A percentile compares a stretch with the other conserved stretches of the same genome.
Conservation (phyloP, 2,329 filamentous ascomycete genomes). For the Arthrobotrys musiformis region DNA sequence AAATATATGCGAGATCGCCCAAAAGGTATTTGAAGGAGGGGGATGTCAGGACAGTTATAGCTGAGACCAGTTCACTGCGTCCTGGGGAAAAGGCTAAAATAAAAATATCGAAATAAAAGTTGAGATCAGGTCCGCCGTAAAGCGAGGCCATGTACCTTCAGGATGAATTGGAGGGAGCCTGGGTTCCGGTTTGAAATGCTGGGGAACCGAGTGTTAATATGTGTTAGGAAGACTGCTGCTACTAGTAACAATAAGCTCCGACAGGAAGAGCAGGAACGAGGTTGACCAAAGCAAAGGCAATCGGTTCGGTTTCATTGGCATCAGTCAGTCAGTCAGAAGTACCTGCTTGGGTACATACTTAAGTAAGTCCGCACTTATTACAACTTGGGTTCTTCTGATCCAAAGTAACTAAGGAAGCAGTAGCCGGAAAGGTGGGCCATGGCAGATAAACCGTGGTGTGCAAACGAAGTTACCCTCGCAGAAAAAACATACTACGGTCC, state of each 20-base stretch:
- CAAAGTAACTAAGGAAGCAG: conserved; percentile 49
- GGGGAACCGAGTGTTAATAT: conserved; percentile 54
- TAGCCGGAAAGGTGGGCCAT: conserved; percentile 55
- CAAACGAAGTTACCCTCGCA: conserved; percentile 16
- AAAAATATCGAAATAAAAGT: conserved; percentile 55
- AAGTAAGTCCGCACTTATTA: too few species aligned
- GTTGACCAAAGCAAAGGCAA: conserved; percentile 22
- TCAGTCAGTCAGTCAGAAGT: conserved; percentile 31
- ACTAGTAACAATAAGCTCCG: conserved; percentile 51
- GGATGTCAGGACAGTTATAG: conserved; percentile 52
- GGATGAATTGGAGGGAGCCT: conserved; percentile 53
- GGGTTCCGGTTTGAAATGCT: conserved; percentile 54
- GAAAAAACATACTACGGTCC: conserved; percentile 32
- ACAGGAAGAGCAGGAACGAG: conserved; percentile 52
- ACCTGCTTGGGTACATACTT: too few species aligned
- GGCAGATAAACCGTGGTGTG: conserved; percentile 13
- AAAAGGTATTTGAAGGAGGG: conserved; percentile 43
- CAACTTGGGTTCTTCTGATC: too few species aligned
- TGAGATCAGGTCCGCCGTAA: conserved; percentile 46
- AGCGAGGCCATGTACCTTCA: conserved; percentile 48
- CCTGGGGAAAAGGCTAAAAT: conserved; percentile 55
- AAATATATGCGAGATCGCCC: conserved; percentile 55
- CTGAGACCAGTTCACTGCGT: conserved; percentile 27
- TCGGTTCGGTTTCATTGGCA: conserved; percentile 22
- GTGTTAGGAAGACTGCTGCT: conserved; percentile 40